These are phyloP conservation scores for Venturiaceae sp. DNA, from an alignment of 2,329 filamentous ascomycete genomes.

Conservation along the genomic window DNA sequence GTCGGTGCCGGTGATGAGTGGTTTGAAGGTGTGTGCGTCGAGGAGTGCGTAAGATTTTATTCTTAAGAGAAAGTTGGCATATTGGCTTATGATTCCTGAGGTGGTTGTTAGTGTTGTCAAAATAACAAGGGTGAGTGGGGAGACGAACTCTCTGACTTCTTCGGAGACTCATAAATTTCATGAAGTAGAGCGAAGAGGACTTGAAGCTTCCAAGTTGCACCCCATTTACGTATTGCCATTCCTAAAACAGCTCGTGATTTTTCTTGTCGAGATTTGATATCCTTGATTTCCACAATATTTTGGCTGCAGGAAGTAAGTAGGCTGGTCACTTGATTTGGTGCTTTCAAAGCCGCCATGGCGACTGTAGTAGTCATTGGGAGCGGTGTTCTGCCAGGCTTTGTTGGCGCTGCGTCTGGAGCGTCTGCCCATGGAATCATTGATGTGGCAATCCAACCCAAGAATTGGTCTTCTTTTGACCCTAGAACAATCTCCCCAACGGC, in stretches of 20 bases:
- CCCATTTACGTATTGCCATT: slow-evolving; percentile 67
- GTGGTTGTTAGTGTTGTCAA: not conserved
- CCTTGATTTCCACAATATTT: slow-evolving; percentile 52
- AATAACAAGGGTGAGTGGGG: not conserved
- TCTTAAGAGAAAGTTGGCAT: slow-evolving; percentile 43
- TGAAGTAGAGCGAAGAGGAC: slow-evolving; percentile 57
- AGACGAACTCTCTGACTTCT: slow-evolving; percentile 32
- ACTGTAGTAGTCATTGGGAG: slow-evolving; percentile 50
- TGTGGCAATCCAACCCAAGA: slow-evolving; percentile 66
- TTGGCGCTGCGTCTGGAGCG: slow-evolving; percentile 28
- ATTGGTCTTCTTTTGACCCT: slow-evolving; percentile 51
- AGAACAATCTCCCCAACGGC: slow-evolving; percentile 38
- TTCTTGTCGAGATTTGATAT: slow-evolving; percentile 35
- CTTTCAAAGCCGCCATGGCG: slow-evolving; percentile 69
- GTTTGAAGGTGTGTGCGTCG: slow-evolving; percentile 38
- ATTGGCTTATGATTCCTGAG: slow-evolving; percentile 38
- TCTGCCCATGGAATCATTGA: slow-evolving; percentile 66
- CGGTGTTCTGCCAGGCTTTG: slow-evolving; percentile 37
- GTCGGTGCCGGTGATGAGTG: slow-evolving; percentile 61
- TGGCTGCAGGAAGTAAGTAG: slow-evolving; percentile 55
- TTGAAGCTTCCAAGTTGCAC: slow-evolving; percentile 62
- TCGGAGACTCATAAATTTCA: slow-evolving; percentile 41
- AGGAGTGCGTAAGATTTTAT: slow-evolving; percentile 41
- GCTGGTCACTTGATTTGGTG: slow-evolving; percentile 64
- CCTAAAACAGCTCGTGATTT: slow-evolving; percentile 53